These are phyloP conservation scores for Plectosphaerella plurivora DNA, from an alignment of 2,329 filamentous ascomycete species.

Conservation along the genomic window DNA sequence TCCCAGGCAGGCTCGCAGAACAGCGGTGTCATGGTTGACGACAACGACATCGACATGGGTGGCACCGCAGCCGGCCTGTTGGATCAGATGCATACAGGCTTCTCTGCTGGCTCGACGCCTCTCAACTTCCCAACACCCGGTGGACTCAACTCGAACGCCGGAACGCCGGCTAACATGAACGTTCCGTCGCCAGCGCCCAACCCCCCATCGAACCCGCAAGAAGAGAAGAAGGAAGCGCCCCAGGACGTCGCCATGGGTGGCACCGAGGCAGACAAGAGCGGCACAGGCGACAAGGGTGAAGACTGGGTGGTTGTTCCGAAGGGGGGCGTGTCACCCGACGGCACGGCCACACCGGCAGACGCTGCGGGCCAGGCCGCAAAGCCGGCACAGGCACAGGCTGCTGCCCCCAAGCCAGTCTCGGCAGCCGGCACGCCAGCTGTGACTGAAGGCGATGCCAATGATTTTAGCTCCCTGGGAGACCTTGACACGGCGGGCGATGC, in stretches of 20 bases:
- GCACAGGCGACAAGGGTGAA: conserved; percentile 44
- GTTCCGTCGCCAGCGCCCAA: conserved; percentile 38
- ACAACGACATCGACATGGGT: conserved; percentile 61
- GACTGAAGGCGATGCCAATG: conserved; percentile 45
- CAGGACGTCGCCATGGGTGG: conserved; percentile 49
- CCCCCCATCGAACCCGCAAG: neutral
- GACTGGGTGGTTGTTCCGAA: conserved; percentile 77
- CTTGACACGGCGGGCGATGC: conserved; percentile 70
- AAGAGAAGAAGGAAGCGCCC: conserved; percentile 1
- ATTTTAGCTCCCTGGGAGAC: conserved; percentile 61
- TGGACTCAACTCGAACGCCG: conserved; percentile 49
- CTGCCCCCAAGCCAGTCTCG: conserved; percentile 32
- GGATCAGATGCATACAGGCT: conserved; percentile 63
- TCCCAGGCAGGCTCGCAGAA: conserved; percentile 53
- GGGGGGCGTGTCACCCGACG: conserved; percentile 42
- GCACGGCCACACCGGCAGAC: conserved; percentile 15
- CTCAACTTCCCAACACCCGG: conserved; percentile 58
- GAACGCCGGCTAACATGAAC: conserved; percentile 49
- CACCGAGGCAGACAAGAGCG: conserved; percentile 31
- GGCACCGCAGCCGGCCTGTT: conserved; percentile 60
- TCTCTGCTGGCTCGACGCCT: conserved; percentile 57
- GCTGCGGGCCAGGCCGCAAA: conserved; percentile 14
- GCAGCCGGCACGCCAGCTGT: conserved; percentile 39
- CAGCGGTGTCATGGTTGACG: conserved; percentile 51
- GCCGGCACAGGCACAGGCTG: conserved; percentile 6